phyloP scores from a whole-genome alignment of 2,329 filamentous ascomycete genomes.

The Akanthomyces dipterigenus region DNA sequence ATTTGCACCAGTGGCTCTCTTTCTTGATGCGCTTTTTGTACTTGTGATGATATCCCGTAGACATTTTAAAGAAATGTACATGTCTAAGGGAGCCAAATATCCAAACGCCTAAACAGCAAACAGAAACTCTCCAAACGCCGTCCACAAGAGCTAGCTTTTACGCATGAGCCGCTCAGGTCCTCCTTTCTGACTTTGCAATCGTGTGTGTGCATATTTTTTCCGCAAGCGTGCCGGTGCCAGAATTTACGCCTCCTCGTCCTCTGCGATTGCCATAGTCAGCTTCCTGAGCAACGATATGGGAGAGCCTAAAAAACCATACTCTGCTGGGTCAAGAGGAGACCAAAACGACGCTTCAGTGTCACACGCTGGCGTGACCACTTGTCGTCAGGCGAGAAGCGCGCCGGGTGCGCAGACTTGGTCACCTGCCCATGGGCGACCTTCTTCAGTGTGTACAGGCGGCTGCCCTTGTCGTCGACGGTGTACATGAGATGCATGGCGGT shows the following conservation, averaged over 20 bases:
- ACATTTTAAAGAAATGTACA: not conserved
- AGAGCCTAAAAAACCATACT: conserved; percentile 26
- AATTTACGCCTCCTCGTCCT: conserved; percentile 2
- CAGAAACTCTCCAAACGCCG: conserved; percentile 7
- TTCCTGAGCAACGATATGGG: not conserved
- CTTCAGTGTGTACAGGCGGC: conserved; percentile 91
- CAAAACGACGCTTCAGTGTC: conserved; percentile 89
- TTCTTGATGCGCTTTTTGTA: not conserved
- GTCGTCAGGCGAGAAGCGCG: conserved; percentile 95
- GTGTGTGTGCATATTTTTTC: not conserved
- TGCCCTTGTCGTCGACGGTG: conserved; percentile 74
- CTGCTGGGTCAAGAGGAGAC: conserved; percentile 77
- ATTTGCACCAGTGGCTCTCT: not conserved
- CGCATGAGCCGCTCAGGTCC: not conserved
- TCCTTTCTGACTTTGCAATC: not conserved
- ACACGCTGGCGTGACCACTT: conserved; percentile 97
- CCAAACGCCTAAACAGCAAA: not conserved
- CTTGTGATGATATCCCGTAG: not conserved
- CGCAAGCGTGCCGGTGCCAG: not conserved
- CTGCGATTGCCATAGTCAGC: not conserved
- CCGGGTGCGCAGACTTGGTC: conserved; percentile 93
- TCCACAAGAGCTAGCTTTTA: conserved; percentile 4
- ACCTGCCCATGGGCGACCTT: conserved; percentile 79
- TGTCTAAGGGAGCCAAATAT: not conserved
- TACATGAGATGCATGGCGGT: conserved; percentile 62